Base-by-base conservation (phyloP, 2,329 filamentous ascomycete species). In the Scorias spongiosa region DNA sequence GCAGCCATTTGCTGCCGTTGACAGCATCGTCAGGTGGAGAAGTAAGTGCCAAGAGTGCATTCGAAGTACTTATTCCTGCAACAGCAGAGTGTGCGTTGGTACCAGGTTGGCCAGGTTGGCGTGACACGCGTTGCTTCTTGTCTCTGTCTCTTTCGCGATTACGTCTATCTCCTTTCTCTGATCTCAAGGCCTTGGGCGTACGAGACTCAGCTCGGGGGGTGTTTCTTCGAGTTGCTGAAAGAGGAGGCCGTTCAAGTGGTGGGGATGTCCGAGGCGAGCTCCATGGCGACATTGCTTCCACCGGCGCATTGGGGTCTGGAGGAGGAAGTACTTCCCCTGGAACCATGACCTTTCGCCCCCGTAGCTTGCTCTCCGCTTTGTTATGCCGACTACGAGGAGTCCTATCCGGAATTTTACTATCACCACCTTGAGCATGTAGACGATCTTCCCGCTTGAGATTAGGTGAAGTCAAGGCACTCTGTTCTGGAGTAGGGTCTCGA, bases 61-160 rank as follows among this genome's bases (percentile, higher is more conserved):
- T 77, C 52, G 74, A 77, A 10, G 74, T 78, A 17, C 75, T 78
- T 39, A 77, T 76, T 11, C 70, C 71, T 11, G 71, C 69, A 40
- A 73, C 65, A 18, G 65, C 63, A 42, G 69, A 72, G 52, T 72
- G 71, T 6, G 70, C 69, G 51, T 74, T 74, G 12, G 71, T 72
- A 32, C 71, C 71, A 39, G 65, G 61, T 45, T 64, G 62, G 15
- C 68, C 68, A 12, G 67, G 61, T 11, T 60, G 52, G 11, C 68
- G 61, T 6, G 60, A 49, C 12, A 63, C 60, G 10, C 62, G 53
- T 11, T 57, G 52, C 52, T 72, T 74, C 36, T 65, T 64, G 51
- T 67, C 70, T 18, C 50, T 48, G 41, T 48, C 45, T 37, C 43
- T 49, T 9, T 43, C 39, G 38, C 58, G 58, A 20, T 61, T 52